These are phyloP conservation scores for Abrus pulchellus DNA, from an alignment of 306 rosid species.

Conservation along the genomic window DNA sequence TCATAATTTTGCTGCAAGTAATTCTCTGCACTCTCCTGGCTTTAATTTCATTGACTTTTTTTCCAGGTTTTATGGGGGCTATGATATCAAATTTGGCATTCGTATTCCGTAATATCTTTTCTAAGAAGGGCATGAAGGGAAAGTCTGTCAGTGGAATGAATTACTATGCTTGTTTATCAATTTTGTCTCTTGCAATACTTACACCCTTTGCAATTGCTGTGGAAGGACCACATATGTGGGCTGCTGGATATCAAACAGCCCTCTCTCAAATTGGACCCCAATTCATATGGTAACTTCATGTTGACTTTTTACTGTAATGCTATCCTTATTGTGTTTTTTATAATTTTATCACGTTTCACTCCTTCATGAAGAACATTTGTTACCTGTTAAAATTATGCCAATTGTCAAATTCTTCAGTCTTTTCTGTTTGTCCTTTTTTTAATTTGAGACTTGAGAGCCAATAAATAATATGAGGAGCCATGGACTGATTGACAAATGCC, in stretches of 20 bases:
- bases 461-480: neutral
- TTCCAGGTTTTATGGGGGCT: slow-evolving; percentile 93
- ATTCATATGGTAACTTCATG: slow-evolving; percentile 70
- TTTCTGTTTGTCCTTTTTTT: neutral
- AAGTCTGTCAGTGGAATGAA: slow-evolving; percentile 95
- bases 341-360: no score
- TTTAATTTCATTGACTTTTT: slow-evolving; percentile 8
- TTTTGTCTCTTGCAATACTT: slow-evolving; percentile 77
- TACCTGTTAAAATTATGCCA: slow-evolving; percentile 5
- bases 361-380: neutral
- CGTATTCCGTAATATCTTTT: slow-evolving; percentile 87
- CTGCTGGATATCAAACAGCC: slow-evolving; percentile 82
- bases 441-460: slow-evolving; percentile 3
- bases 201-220: slow-evolving; percentile 93
- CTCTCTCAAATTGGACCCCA: slow-evolving; percentile 80
- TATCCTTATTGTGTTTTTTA: neutral
- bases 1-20: neutral
- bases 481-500: neutral
- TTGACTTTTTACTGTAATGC: neutral
- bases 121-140: slow-evolving; percentile 94
- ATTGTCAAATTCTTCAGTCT: slow-evolving; percentile 8
- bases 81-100: slow-evolving; percentile 96
- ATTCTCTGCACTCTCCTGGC: slow-evolving; percentile 33
- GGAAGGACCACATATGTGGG: slow-evolving; percentile 93
- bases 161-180: slow-evolving; percentile 90